phyloP scores from a whole-genome alignment of 371 early-diverging fungal genomes.

The Syncephalis fuscata region DNA sequence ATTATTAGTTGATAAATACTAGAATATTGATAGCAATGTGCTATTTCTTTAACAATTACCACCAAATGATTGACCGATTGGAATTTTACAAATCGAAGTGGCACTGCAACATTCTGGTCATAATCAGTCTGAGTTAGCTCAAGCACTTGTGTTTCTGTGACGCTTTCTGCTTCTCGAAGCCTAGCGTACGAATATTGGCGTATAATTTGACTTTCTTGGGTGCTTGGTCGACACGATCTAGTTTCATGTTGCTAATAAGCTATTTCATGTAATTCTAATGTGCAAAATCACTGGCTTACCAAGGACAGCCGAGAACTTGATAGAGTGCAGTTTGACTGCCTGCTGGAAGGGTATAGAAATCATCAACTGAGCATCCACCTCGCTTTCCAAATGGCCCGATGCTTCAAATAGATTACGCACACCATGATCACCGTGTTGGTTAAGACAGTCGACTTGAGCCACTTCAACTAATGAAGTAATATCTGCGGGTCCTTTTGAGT shows the following conservation, averaged over 20 bases:
- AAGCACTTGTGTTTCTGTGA: constrained; percentile 56
- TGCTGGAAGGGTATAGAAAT: constrained; percentile 77
- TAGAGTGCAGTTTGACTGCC: constrained; percentile 76
- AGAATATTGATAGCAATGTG: neutral
- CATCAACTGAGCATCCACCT: constrained; percentile 87
- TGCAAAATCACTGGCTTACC: no score
- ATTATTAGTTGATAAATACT: neutral
- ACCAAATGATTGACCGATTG: constrained; percentile 61
- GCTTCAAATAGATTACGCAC: constrained; percentile 60
- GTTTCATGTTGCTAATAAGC: neutral
- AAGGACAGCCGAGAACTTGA: constrained; percentile 49
- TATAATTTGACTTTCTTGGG: constrained; percentile 77
- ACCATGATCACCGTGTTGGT: constrained; percentile 56
- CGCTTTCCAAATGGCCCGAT: constrained; percentile 56
- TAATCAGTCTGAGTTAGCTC: constrained; percentile 49
- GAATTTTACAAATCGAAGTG: constrained; percentile 83
- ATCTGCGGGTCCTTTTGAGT: constrained; percentile 18
- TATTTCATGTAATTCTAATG: neutral
- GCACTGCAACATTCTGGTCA: constrained; percentile 36
- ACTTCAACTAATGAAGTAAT: constrained; percentile 47
- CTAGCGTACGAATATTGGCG: constrained; percentile 57
- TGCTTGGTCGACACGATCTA: constrained; percentile 20
- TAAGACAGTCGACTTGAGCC: constrained; percentile 73
- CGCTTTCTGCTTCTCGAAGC: constrained; percentile 76
- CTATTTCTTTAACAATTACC: constrained; percentile 15